These are phyloP conservation scores for Talaromyces wortmannii DNA, from an alignment of 495 filamentous ascomycete genomes.

Conservation along the genomic window DNA sequence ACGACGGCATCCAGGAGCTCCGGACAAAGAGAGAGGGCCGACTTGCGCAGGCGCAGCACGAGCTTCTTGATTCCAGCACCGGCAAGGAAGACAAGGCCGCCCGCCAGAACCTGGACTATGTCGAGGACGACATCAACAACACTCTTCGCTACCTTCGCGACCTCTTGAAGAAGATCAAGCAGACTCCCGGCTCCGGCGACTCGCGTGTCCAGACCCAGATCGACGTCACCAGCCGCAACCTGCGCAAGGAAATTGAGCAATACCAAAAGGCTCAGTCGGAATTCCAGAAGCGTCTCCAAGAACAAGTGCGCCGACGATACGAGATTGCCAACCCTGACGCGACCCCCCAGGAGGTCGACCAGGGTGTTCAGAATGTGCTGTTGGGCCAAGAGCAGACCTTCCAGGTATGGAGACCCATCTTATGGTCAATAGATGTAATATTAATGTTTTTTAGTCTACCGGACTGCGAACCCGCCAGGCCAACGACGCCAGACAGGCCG, in stretches of 20 bases:
- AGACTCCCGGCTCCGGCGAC: constrained; percentile 63
- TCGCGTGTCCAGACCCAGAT: constrained; percentile 70
- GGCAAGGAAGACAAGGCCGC: constrained; percentile 35
- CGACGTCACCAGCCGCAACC: constrained; percentile 65
- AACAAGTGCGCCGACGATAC: constrained; percentile 82
- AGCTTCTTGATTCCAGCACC: constrained; percentile 35
- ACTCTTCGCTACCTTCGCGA: constrained; percentile 68
- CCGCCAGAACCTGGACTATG: constrained; percentile 46
- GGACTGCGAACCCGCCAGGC: constrained; percentile 75
- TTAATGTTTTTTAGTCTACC: constrained; percentile 38
- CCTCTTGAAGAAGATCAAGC: constrained; percentile 72
- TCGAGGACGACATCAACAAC: constrained; percentile 76
- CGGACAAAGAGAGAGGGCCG: constrained; percentile 29
- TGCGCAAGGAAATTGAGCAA: constrained; percentile 69
- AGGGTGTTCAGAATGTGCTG: constrained; percentile 65
- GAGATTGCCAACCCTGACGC: constrained; percentile 84
- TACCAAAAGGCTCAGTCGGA: constrained; percentile 73
- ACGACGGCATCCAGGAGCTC: constrained; percentile 54
- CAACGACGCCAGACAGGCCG: constrained; percentile 65
- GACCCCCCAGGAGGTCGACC: constrained; percentile 69
- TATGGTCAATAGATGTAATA: not conserved
- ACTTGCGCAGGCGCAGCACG: constrained; percentile 31
- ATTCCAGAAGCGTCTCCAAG: constrained; percentile 69
- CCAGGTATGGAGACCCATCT: constrained; percentile 33
- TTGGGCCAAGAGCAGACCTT: constrained; percentile 67